Evolutionary conservation across 23 red algal genomes (phyloP), one percentile per base, ranked within the genome.

Genomic region (Cyanidium caldarium): DNA sequence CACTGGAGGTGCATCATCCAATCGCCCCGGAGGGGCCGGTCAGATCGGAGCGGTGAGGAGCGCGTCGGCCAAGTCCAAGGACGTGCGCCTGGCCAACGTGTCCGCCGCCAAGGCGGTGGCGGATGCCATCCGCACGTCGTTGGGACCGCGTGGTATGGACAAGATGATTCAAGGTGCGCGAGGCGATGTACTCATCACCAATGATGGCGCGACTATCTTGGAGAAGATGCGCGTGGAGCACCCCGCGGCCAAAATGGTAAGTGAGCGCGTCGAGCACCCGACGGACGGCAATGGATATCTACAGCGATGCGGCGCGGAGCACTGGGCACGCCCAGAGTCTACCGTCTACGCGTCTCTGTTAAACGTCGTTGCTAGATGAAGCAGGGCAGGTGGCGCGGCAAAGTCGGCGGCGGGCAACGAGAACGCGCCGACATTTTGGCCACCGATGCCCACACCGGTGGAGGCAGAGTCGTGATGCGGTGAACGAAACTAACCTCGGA

Each of bases 121-220:
- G 5, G 91, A 96, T 66, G 83, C 83, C 19, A 70, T 96, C 20
- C 73, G 91, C 14, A 96, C 91, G 2, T 85, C 80, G 5, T 72
- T 96, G 19, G 91, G 91, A 25, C 91, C 91, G 26, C 79, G 91
- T 33, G 91, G 91, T 20, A 86, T 96, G 79, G 91, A 96, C 67
- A 96, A 96, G 65, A 96, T 96, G 91, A 77, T 96, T 13, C 72
- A 85, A 42, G 46, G 66, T 35, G 45, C 65, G 41, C 42, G 51
- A 23, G 91, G 91, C 14, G 83, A 81, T 34, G 91, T 96, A 2
- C 46, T 96, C 12, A 88, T 96, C 46, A 96, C 84, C 43, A 96
- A 96, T 61, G 91, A 96, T 56, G 91, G 91, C 42, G 91, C 91
- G 16, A 96, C 91, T 2, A 96, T 96, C 44, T 38, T 96, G 20